These are phyloP conservation scores for Scleroderma bovista DNA, from an alignment of 768 basidiomycete genomes.

Conservation along the genomic window DNA sequence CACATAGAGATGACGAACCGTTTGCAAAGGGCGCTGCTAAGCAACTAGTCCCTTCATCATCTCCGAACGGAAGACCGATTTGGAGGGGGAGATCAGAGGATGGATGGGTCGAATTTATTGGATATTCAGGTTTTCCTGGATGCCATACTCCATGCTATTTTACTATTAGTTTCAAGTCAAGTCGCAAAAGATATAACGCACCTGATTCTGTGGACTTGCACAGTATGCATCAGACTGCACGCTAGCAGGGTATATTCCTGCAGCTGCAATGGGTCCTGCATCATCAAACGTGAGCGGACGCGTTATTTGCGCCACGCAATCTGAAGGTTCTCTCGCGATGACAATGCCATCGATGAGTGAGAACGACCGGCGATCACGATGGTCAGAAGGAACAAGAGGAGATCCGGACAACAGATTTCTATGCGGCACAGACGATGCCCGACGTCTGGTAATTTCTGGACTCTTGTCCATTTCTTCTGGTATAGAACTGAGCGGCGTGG, in stretches of 20 bases:
- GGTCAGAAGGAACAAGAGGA: background rate
- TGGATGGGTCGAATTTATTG: background rate
- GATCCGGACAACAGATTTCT: constrained; percentile 1
- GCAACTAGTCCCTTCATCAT: background rate
- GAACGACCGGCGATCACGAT: background rate
- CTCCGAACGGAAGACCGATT: background rate
- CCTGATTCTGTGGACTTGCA: constrained; percentile 2
- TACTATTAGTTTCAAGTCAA: background rate
- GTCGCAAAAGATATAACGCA: constrained; percentile 3
- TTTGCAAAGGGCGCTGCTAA: constrained; percentile 26
- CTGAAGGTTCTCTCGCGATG: constrained; percentile 1
- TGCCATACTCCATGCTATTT: background rate
- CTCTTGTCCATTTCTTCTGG: background rate
- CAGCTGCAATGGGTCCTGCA: background rate
- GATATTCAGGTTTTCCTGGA: too few relatives aligned
- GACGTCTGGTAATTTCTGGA: background rate
- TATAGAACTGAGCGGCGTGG: background rate
- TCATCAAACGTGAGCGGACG: background rate
- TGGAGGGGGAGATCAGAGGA: background rate
- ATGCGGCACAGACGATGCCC: constrained; percentile 6
- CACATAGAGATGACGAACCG: constrained; percentile 34
- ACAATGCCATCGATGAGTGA: constrained; percentile 2
- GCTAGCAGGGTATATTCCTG: background rate
- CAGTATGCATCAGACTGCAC: background rate
- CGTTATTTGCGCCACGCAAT: constrained; percentile 4